These are phyloP conservation scores for Heterobasidion occidentale DNA, from an alignment of 1,284 basidiomycete species.

Conservation along the genomic window DNA sequence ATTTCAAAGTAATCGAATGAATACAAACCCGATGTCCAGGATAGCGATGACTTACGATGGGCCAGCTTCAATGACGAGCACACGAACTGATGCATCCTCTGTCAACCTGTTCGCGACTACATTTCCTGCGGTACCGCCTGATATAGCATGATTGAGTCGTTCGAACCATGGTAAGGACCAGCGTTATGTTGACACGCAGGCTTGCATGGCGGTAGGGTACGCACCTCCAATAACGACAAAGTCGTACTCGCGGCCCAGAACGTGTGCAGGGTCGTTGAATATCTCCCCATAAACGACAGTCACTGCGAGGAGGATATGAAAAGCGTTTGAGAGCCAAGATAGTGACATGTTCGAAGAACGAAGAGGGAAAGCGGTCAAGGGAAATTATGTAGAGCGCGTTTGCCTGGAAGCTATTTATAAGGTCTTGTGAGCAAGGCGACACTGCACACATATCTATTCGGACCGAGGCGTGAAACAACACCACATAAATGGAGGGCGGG, in stretches of 20 bases:
- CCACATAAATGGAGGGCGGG: no score
- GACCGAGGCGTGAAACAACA: no score
- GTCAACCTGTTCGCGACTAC: slow-evolving; percentile 20
- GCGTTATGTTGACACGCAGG: not conserved
- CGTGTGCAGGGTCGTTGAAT: not conserved
- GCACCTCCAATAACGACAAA: slow-evolving; percentile 10
- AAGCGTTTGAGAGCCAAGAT: not conserved
- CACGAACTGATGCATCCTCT: slow-evolving; percentile 11
- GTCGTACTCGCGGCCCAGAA: slow-evolving; percentile 5
- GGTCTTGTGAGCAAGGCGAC: no score
- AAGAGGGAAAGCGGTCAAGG: no score
- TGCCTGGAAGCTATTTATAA: no score
- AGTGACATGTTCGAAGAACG: not conserved
- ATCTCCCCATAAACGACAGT: not conserved
- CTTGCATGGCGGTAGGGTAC: not conserved
- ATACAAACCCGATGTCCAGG: not conserved
- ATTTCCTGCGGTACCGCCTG: slow-evolving; percentile 14
- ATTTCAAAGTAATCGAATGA: no score
- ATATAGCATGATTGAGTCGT: not conserved
- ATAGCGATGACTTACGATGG: not conserved
- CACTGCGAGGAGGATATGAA: not conserved
- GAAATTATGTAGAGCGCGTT: no score
- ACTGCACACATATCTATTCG: no score
- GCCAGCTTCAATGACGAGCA: slow-evolving; percentile 21
- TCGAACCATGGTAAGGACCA: not conserved